Evolutionary conservation across 176 grass and related monocot genomes (phyloP).

Genomic region (Cenchrus purpureus): DNA sequence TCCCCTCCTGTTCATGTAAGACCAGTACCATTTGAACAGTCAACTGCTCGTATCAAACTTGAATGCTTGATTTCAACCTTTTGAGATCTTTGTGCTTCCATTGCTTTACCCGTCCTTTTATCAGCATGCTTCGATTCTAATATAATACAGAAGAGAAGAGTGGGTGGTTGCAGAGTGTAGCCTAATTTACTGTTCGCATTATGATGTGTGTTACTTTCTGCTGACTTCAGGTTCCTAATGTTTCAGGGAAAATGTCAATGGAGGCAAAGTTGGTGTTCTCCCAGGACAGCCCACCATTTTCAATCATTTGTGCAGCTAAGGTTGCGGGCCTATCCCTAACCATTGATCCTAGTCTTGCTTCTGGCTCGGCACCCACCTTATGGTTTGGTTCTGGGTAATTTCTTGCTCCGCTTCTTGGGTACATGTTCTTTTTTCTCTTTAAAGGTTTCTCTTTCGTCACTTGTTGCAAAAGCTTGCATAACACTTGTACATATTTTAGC

Average conservation of each 20-base stretch:
- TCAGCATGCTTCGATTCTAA: conserved; percentile 20
- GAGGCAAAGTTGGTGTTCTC: conserved; percentile 65
- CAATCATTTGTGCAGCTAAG: conserved; percentile 69
- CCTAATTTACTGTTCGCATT: not conserved
- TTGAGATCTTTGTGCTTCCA: not conserved
- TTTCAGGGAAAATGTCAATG: conserved; percentile 23
- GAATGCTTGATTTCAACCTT: not conserved
- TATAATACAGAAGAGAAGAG: not conserved
- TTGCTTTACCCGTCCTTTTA: not conserved
- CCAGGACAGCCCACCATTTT: conserved; percentile 61
- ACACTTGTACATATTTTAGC: not conserved
- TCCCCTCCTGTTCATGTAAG: not conserved
- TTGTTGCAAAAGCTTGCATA: not conserved
- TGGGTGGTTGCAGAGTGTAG: not conserved
- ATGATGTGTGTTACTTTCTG: not conserved
- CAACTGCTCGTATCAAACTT: not conserved
- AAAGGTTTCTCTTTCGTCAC: not conserved
- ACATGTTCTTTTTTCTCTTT: not conserved
- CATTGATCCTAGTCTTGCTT: conserved; percentile 55
- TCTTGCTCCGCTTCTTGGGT: not conserved
- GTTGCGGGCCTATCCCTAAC: conserved; percentile 55
- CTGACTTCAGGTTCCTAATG: not conserved
- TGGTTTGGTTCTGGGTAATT: conserved; percentile 62
- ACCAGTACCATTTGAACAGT: not conserved
- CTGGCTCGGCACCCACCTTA: conserved; percentile 52